These are phyloP conservation scores for Hordeum marinum DNA, from an alignment of 176 grass and related monocot genomes.

Conservation along the genomic window DNA sequence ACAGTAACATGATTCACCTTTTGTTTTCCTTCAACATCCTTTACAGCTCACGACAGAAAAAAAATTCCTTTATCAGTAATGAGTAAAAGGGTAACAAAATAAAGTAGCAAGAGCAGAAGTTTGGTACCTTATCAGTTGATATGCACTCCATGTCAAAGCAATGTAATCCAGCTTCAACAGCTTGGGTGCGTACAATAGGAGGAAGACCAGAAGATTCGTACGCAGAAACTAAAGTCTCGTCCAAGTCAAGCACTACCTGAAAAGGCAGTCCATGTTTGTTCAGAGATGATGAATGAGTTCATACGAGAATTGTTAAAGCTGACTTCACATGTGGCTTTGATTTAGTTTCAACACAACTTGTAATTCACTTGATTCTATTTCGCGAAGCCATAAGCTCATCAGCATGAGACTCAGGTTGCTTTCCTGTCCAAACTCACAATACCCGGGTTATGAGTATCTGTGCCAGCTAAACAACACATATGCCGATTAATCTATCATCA, in stretches of 20 bases:
- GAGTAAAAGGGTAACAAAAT: slow-evolving; percentile 26
- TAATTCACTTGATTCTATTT: background rate
- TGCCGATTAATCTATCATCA: background rate
- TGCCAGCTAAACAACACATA: background rate
- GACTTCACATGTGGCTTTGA: background rate
- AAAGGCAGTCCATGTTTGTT: slow-evolving; percentile 25
- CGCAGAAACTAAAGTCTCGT: slow-evolving; percentile 98
- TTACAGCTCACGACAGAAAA: slow-evolving; percentile 23
- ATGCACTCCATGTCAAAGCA: slow-evolving; percentile 96
- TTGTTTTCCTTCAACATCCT: slow-evolving; percentile 84
- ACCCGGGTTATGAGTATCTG: background rate
- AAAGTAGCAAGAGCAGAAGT: background rate
- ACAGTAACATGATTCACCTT: slow-evolving; percentile 97
- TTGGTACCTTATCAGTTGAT: slow-evolving; percentile 76
- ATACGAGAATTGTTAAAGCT: slow-evolving; percentile 1
- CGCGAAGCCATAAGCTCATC: background rate
- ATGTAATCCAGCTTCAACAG: slow-evolving; percentile 86
- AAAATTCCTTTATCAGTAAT: slow-evolving; percentile 11
- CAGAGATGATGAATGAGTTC: slow-evolving; percentile 13
- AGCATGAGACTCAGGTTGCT: too few species aligned
- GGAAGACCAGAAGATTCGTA: slow-evolving; percentile 96
- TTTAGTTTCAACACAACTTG: slow-evolving; percentile 8
- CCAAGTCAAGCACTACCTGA: slow-evolving; percentile 97
- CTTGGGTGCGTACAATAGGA: slow-evolving; percentile 67
- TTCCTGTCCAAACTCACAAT: too few species aligned